Base-by-base conservation (phyloP, 495 filamentous ascomycete species). In the Penicillium coffeae region DNA sequence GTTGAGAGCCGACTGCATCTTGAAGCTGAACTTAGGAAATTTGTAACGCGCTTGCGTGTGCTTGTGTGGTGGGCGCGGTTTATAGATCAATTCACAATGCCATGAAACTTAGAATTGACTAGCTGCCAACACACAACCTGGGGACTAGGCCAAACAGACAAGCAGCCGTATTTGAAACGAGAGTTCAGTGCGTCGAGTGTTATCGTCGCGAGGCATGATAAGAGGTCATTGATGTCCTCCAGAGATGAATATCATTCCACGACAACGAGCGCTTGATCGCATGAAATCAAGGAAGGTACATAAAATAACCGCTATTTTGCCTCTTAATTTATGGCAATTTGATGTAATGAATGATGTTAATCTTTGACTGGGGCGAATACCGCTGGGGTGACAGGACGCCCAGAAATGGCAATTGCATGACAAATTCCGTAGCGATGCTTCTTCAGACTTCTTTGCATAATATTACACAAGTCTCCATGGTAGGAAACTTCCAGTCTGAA, bases 1-100 rank as follows among this genome's bases (percentile, higher is more conserved):
- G 21, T 56, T 62, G 3, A 52, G 21, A 36, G 38, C 25, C 18
- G 54, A 27, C n/a, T 60, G 53, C 58, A 62, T 64, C 18, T n/a
- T 41, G 37, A 21, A 21, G 7, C 2, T 18, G 7, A 16, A 32
- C 16, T 1, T 9, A 15, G 14, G 21, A 14, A 8, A 7, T 8
- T 33, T 14, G 14, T 15, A 15, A 10, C 18, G 21, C n/a, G 22
- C 22, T 21, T 27, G 20, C 12, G 14, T 8, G 25, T 18, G 39
- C 21, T 33, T n/a, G 3, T 4, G 22, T 21, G 14, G 21, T 5
- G 25, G 25, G 25, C 25, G 4, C 5, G 25, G 35, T 38, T 38
- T 38, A 38, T n/a, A 18, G 35, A 47, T 19, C n/a, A 13, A 34
- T 42, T 10, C 20, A n/a, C 16, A 18, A 19, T n/a, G 19, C 1